Percentiles rank a stretch among this genome's conserved stretches.
Evolutionary conservation across 352 stramenopile species (phyloP).

Genomic region (Pelagophyceae sp.): DNA sequence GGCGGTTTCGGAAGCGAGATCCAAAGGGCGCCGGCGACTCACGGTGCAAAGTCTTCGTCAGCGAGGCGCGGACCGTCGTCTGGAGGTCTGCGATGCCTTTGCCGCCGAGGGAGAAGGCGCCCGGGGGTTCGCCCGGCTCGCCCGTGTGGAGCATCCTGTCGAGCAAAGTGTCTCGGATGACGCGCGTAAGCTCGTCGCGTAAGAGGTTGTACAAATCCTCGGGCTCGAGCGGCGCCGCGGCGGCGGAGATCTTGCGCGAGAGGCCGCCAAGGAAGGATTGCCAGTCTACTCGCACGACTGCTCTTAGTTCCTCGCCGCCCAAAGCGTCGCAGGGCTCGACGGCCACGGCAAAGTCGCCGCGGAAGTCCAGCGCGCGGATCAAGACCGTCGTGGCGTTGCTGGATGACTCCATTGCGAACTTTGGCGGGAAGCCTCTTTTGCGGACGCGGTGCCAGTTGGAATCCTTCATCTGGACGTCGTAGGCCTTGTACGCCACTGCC

Average conservation of each 20-base stretch:
- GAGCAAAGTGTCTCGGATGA: background rate
- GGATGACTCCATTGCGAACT: background rate
- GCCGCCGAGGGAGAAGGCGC: too few relatives aligned
- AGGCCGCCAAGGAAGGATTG: background rate
- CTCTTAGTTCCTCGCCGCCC: background rate
- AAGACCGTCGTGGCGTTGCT: background rate
- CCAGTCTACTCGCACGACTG: background rate
- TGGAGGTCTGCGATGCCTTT: background rate
- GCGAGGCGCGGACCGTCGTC: background rate
- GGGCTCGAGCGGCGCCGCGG: background rate
- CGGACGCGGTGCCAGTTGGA: background rate
- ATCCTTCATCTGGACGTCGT: background rate
- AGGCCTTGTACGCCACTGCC: background rate
- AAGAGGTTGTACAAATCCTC: background rate
- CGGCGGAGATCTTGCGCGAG: background rate
- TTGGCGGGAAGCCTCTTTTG: background rate
- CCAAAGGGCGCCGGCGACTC: background rate
- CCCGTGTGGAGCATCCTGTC: background rate
- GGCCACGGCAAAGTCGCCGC: background rate
- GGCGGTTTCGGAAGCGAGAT: too few relatives aligned
- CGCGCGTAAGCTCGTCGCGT: background rate
- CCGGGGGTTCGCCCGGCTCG: background rate
- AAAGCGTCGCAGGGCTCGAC: background rate
- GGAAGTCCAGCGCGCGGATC: background rate
- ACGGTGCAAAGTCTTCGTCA: background rate